A percentile compares a stretch with the other conserved stretches of the same genome.
Conservation (phyloP, 495 filamentous ascomycete genomes). For the Aspergillus baeticus region DNA sequence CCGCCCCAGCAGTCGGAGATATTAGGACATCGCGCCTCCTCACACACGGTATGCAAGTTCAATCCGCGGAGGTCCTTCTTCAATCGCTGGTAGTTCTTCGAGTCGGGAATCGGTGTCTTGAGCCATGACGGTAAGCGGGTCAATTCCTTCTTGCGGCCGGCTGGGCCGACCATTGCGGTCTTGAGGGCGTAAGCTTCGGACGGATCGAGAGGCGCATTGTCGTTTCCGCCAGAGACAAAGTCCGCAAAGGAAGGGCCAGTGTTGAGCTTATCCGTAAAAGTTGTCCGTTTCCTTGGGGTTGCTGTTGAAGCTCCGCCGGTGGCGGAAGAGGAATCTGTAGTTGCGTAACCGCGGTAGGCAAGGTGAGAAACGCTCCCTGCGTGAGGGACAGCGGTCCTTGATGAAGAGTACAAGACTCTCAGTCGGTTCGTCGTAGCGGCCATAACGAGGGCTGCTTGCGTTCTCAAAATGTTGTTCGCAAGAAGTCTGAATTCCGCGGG, state of each 20-base stretch:
- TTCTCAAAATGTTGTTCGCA: constrained; percentile 6
- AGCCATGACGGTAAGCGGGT: constrained; percentile 92
- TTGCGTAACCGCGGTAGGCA: constrained; percentile 38
- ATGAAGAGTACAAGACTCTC: constrained; percentile 35
- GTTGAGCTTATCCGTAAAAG: constrained; percentile 79
- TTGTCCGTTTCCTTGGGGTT: constrained; percentile 50
- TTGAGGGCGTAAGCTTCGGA: constrained; percentile 58
- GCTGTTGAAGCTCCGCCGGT: constrained; percentile 27
- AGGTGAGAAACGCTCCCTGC: constrained; percentile 16
- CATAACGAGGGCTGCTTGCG: background rate
- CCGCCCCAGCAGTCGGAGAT: constrained; percentile 98
- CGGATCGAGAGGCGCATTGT: constrained; percentile 58
- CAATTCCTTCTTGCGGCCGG: constrained; percentile 77
- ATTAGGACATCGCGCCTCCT: constrained; percentile 96
- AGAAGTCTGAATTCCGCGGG: constrained; percentile 31
- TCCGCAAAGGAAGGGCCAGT: constrained; percentile 81
- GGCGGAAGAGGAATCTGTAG: constrained; percentile 40
- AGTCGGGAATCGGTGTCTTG: constrained; percentile 87
- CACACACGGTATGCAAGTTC: constrained; percentile 91
- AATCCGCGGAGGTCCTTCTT: constrained; percentile 89
- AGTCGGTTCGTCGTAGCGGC: constrained; percentile 35
- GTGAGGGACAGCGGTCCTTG: constrained; percentile 20
- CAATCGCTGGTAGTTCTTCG: constrained; percentile 87
- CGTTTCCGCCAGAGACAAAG: constrained; percentile 60
- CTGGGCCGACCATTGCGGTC: constrained; percentile 80